Base-by-base conservation (phyloP, 768 basidiomycete genomes). In the Pulveroboletus sp. region DNA sequence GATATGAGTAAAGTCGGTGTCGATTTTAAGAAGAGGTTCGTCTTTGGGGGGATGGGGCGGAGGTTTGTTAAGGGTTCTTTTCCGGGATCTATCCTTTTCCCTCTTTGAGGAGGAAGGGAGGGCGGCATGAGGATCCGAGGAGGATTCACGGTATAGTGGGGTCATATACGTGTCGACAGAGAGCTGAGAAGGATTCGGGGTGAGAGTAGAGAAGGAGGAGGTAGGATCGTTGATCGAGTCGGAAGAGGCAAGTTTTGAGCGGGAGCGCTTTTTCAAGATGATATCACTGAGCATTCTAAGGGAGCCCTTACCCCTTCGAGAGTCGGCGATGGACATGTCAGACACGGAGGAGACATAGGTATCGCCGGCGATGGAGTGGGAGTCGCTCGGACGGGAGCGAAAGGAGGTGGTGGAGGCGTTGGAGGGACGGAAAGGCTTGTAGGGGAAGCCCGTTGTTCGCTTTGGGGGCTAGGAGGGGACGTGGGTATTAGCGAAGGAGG, bases 1-100 rank as follows among this genome's bases (percentile, higher is more conserved):
- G 79, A 96, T 92, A 44, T 79, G 70, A 9, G 85, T 78, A 39
- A 46, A 67, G 62, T 51, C 67, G 59, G 52, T 70, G 58, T 54
- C 58, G 46, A 53, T 62, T 45, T 12, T 50, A 54, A 57, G 49
- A 14, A 56, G 21, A 41, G 46, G 59, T 55, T 64, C 45, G 62
- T 70, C 54, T 69, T 74, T 54, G 50, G 56, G 31, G 33, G 52
- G 47, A 36, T 47, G 14, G 2, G 59, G 52, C 14, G 50, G 56
- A 32, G 66, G 43, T 39, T 54, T 64, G 31, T 61, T 66, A 32
- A 65, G 57, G 48, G 39, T 44, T 48, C 49, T 50, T 52, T 50
- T 63, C 32, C 51, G 49, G 32, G 36, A 27, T 51, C 52, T 55
- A 52, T 50, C 55, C 51, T 49, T 61, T 15, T 70, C 66, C 52